Evolutionary conservation across 2,329 filamentous ascomycete genomes (phyloP).

Genomic region (Colletotrichum higginsianum): DNA sequence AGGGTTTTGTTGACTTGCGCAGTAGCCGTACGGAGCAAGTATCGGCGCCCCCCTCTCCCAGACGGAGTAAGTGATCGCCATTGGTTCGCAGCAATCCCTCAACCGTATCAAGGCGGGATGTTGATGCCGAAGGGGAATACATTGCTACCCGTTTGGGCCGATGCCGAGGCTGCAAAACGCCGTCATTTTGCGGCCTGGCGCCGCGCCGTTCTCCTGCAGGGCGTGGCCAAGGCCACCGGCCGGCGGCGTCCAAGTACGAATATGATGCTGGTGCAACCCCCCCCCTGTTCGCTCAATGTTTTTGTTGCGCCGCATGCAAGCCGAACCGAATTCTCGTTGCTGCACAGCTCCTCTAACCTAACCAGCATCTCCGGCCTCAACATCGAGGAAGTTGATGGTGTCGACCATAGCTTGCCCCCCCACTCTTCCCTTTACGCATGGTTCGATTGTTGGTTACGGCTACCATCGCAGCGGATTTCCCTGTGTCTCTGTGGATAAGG

Average conservation of each 20-base stretch:
- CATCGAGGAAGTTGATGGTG: not conserved
- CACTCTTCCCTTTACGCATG: too few species aligned
- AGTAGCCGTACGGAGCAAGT: not conserved
- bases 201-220: slow-evolving; percentile 20
- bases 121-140: not conserved
- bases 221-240: slow-evolving; percentile 8
- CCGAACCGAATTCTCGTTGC: not conserved
- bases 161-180: slow-evolving; percentile 28
- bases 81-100: not conserved
- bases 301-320: not conserved
- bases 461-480: not conserved
- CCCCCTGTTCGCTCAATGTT: not conserved
- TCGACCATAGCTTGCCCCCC: not conserved
- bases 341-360: not conserved
- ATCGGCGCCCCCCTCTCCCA: too few species aligned
- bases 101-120: slow-evolving; percentile 2
- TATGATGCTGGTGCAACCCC: not conserved
- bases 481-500: not conserved
- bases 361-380: not conserved
- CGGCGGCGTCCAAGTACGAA: not conserved
- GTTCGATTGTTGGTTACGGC: not conserved
- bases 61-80: not conserved
- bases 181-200: slow-evolving; percentile 28
- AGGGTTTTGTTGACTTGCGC: not conserved
- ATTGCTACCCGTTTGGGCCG: slow-evolving; percentile 7